Conservation (phyloP, 2,329 filamentous ascomycete genomes). For the Elsinoe fawcettii region DNA sequence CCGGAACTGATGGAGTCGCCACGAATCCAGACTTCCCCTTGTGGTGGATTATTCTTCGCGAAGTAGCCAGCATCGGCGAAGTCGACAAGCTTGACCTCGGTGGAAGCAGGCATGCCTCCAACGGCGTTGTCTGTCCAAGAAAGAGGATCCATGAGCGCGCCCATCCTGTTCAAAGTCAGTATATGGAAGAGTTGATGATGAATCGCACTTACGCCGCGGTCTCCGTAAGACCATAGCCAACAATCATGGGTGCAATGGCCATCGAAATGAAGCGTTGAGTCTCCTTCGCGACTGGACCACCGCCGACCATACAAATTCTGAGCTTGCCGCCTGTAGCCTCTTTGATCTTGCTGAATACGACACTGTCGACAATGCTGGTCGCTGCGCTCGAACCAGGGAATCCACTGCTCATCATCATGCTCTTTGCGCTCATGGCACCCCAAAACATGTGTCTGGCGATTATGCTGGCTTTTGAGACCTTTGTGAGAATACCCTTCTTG, state of each 20-base stretch:
- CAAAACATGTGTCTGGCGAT: conserved; percentile 72
- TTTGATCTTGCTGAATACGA: conserved; percentile 90
- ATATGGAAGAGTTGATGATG: neutral
- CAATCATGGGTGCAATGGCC: conserved; percentile 88
- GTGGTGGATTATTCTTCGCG: conserved; percentile 64
- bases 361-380: conserved; percentile 61
- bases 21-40: conserved; percentile 88
- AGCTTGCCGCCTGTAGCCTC: conserved; percentile 81
- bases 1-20: conserved; percentile 65
- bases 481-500: conserved; percentile 82
- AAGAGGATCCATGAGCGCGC: conserved; percentile 72
- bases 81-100: conserved; percentile 89
- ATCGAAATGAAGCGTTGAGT: conserved; percentile 88
- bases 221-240: conserved; percentile 90
- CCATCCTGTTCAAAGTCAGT: conserved; percentile 46
- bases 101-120: conserved; percentile 65
- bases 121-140: conserved; percentile 72
- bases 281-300: conserved; percentile 78
- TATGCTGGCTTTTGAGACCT: conserved; percentile 64
- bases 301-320: conserved; percentile 88
- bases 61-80: conserved; percentile 83
- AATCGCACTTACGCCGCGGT: conserved; percentile 52
- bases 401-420: conserved; percentile 48
- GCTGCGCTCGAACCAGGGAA: conserved; percentile 45
- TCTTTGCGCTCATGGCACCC: conserved; percentile 55